phyloP scores from a whole-genome alignment of 2,329 filamentous ascomycete species.

The Claviceps monticola region DNA sequence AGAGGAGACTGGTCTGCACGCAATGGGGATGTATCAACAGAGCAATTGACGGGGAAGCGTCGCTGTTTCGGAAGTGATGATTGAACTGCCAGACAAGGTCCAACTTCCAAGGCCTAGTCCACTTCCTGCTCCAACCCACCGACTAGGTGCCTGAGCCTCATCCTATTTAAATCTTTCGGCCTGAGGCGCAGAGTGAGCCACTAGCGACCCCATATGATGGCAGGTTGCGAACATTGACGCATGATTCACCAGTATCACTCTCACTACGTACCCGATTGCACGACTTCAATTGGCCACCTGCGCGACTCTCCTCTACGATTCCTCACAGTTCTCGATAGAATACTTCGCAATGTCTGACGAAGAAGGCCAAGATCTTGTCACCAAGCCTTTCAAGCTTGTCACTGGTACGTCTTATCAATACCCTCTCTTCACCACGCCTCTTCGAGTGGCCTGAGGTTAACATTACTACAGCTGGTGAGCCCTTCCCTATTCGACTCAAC shows the following conservation, averaged over 20 bases:
- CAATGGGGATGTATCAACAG: conserved; percentile 13
- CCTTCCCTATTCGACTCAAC: conserved; percentile 7
- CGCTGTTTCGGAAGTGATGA: conserved; percentile 13
- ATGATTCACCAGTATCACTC: conserved; percentile 7
- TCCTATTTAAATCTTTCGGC: conserved; percentile 12
- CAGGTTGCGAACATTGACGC: conserved; percentile 22
- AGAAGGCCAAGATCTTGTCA: conserved; percentile 60
- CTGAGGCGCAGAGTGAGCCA: conserved; percentile 25
- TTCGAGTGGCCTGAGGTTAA: conserved; percentile 27
- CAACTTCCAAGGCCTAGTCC: conserved; percentile 20
- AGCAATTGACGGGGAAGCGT: conserved; percentile 20
- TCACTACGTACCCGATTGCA: background rate
- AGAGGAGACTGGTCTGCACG: conserved; percentile 1
- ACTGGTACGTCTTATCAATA: conserved; percentile 58
- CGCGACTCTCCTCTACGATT: background rate
- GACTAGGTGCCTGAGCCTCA: conserved; percentile 22
- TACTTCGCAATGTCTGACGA: conserved; percentile 73
- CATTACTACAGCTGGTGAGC: conserved; percentile 31
- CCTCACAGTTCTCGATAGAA: conserved; percentile 17
- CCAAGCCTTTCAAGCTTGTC: conserved; percentile 99
- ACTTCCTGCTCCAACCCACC: conserved; percentile 10
- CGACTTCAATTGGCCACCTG: conserved; percentile 13
- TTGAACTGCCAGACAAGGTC: conserved; percentile 21
- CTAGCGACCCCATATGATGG: conserved; percentile 25
- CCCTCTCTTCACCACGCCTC: conserved; percentile 23